phyloP scores from a whole-genome alignment of 2,329 filamentous ascomycete genomes.

The Nothomitra cinnamomea region DNA sequence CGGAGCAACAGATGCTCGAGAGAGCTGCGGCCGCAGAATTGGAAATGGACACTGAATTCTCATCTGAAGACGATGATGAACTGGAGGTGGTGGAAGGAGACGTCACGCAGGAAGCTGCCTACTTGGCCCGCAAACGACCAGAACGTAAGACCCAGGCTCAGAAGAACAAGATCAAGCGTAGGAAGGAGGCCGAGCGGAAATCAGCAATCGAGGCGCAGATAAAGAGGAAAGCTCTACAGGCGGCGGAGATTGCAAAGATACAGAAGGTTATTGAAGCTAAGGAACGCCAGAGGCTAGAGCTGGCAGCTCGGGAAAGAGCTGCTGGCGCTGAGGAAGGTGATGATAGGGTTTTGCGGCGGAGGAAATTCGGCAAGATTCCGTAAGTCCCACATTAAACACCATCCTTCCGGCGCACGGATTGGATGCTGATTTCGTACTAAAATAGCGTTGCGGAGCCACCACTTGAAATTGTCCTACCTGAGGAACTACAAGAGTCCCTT shows the following conservation, averaged over 20 bases:
- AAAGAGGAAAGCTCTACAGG: slow-evolving; percentile 56
- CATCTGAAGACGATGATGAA: slow-evolving; percentile 50
- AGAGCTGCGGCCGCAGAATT: slow-evolving; percentile 56
- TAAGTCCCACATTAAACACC: slow-evolving; percentile 17
- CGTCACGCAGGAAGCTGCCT: slow-evolving; percentile 61
- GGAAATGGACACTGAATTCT: slow-evolving; percentile 49
- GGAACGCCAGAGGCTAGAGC: slow-evolving; percentile 35
- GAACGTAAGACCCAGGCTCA: slow-evolving; percentile 75
- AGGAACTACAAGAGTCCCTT: slow-evolving; percentile 71
- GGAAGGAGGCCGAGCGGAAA: slow-evolving; percentile 71
- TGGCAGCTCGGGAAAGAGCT: slow-evolving; percentile 25
- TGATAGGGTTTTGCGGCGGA: slow-evolving; percentile 48
- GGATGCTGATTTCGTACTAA: neutral
- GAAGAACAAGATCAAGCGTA: slow-evolving; percentile 71
- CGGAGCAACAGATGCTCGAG: slow-evolving; percentile 49
- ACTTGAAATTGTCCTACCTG: slow-evolving; percentile 62
- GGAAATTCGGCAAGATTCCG: slow-evolving; percentile 49
- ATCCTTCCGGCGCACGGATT: neutral
- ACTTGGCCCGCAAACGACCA: slow-evolving; percentile 54
- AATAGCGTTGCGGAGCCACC: slow-evolving; percentile 56
- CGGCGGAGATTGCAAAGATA: slow-evolving; percentile 53
- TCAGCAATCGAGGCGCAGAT: slow-evolving; percentile 59
- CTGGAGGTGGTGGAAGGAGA: slow-evolving; percentile 86
- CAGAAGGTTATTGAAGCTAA: slow-evolving; percentile 43
- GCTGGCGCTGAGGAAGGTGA: slow-evolving; percentile 34